A percentile compares a stretch with the other conserved stretches of the same genome.
phyloP scores from a whole-genome alignment of 805 yeast genomes.

The Ascoidea rubescens region DNA sequence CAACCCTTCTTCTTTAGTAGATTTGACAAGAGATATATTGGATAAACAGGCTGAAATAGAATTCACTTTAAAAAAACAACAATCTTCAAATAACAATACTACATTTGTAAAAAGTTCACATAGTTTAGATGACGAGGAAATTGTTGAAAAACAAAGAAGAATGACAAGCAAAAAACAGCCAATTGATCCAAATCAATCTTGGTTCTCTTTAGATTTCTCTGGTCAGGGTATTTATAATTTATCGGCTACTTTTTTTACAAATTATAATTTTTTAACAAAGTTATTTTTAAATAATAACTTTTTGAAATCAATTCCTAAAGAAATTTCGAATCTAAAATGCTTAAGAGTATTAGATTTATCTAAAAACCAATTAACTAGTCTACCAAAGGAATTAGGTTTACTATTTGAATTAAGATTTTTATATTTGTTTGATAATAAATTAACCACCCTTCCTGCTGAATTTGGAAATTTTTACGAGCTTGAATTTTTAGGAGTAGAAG shows the following conservation, averaged over 20 bases:
- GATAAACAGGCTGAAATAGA: constrained; percentile 18
- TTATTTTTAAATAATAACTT: constrained; percentile 80
- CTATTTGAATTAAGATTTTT: constrained; percentile 69
- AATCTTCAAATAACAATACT: neutral
- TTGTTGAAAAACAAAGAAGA: constrained; percentile 49
- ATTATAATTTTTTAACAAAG: constrained; percentile 71
- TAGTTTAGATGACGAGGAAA: constrained; percentile 41
- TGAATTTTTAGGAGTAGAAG: constrained; percentile 84
- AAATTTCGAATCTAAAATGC: constrained; percentile 53
- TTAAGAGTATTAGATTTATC: constrained; percentile 79
- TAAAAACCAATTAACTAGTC: constrained; percentile 48
- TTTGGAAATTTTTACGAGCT: constrained; percentile 78
- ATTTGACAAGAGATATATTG: constrained; percentile 24
- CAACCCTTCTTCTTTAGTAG: constrained; percentile 20
- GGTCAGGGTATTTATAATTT: constrained; percentile 72
- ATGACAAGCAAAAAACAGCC: constrained; percentile 14
- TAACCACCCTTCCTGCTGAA: constrained; percentile 64
- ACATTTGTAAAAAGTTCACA: constrained; percentile 24
- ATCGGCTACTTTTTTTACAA: constrained; percentile 57
- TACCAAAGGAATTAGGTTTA: constrained; percentile 81
- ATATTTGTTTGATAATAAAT: constrained; percentile 77
- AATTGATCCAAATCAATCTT: constrained; percentile 53
- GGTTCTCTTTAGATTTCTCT: constrained; percentile 89
- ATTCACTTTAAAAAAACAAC: constrained; percentile 10
- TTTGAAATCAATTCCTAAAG: constrained; percentile 49